phyloP scores from a whole-genome alignment of 2,329 filamentous ascomycete genomes.

The Apiospora aurea region DNA sequence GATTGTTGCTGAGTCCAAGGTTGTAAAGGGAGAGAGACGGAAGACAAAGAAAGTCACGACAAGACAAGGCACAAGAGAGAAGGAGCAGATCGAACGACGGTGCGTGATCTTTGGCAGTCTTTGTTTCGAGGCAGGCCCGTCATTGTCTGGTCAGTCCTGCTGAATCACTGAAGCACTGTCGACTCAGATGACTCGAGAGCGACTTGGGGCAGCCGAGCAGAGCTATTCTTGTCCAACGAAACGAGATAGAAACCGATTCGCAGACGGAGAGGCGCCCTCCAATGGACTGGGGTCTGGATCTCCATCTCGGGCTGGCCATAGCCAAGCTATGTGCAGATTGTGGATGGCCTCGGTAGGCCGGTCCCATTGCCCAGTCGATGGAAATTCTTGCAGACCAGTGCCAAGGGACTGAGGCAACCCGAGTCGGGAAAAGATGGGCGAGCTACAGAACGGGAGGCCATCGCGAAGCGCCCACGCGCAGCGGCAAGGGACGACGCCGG shows the following conservation, averaged over 20 bases:
- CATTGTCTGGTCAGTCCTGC: conserved; percentile 11
- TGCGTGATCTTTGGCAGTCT: conserved; percentile 17
- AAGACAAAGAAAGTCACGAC: not conserved
- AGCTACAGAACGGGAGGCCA: conserved; percentile 23
- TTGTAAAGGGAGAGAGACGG: not conserved
- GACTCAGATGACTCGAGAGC: conserved; percentile 24
- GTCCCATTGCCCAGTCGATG: conserved; percentile 1
- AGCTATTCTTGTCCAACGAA: conserved; percentile 21
- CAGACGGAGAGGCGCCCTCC: conserved; percentile 7
- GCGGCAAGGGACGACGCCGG: conserved; percentile 15
- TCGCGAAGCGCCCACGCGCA: conserved; percentile 18
- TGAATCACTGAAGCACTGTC: conserved; percentile 1
- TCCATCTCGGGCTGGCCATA: not conserved
- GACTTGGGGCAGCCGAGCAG: not conserved
- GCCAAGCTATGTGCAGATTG: conserved; percentile 6
- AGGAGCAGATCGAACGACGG: not conserved
- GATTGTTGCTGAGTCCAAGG: conserved; percentile 19
- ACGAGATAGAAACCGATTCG: not conserved
- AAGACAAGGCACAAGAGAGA: conserved; percentile 12
- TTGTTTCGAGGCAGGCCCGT: conserved; percentile 21
- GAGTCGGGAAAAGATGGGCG: conserved; percentile 1
- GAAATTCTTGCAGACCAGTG: conserved; percentile 10
- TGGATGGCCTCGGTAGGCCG: not conserved
- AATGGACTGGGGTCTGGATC: not conserved
- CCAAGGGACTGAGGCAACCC: conserved; percentile 20